Base-by-base conservation (phyloP, 2,329 filamentous ascomycete genomes). In the Penicillium glabrum region DNA sequence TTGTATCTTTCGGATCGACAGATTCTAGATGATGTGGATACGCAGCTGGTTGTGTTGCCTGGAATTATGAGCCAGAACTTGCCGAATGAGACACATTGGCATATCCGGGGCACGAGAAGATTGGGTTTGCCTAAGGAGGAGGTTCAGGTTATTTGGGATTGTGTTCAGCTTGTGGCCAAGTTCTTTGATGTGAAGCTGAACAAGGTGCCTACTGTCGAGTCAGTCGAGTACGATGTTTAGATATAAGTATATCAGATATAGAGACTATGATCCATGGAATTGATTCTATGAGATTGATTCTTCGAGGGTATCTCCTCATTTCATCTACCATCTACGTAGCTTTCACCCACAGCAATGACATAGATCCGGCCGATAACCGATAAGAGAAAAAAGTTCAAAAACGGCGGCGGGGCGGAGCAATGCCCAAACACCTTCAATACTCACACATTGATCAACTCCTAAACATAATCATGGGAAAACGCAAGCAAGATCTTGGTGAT, bases 401-500 rank as follows among this genome's bases (percentile, higher is more conserved):
- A 54, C 55, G 58, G 61, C 58, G 53, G 56, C 56, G 58, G 63
- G 61, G 61, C 58, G 51, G 53, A 56, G 54, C 39, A 57, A 54
- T 46, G 57, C 50, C 52, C n/a, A 35, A 35, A 53, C 53, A 53
- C 37, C 54, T 59, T 46, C 23, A 49, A 53, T 37, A 41, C 48
- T 16, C 44, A 39, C 16, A 39, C 43, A 54, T 35, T 41, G 19
- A n/a, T 45, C 16, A 45, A 37, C 27, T 33, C 45, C 31, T 53
- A 47, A 54, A 56, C 5, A 59, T 62, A 77, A 43, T 57, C 57
- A 83, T 83, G 81, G 77, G 72, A 21, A 83, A 83, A 66, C 75
- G 80, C 64, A 82, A 82, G 67, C 77, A 79, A 53, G 67, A 77
- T 62, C 78, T 80, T 57, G 75, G 74, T 51, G 77, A 80, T 63